Conservation (phyloP, 495 filamentous ascomycete species). For the Aeminium ludgeri region DNA sequence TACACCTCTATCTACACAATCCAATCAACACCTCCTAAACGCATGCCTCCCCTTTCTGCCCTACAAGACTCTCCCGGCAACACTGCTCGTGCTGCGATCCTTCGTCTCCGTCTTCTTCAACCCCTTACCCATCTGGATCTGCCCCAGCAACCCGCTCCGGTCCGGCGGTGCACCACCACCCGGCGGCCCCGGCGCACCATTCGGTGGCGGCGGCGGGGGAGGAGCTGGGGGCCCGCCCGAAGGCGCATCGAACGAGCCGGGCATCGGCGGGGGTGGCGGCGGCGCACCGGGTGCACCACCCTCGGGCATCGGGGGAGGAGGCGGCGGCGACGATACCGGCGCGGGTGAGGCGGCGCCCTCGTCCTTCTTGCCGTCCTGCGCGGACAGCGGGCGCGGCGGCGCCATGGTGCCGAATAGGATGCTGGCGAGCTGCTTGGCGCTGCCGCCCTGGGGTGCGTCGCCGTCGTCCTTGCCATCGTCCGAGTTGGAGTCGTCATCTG, state of each 20-base stretch:
- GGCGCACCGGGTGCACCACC: slow-evolving; percentile 34
- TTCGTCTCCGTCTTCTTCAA: slow-evolving; percentile 73
- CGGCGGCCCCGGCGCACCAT: slow-evolving; percentile 23
- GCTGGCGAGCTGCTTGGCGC: slow-evolving; percentile 78
- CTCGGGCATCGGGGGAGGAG: slow-evolving; percentile 36
- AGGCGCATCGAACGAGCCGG: slow-evolving; percentile 10
- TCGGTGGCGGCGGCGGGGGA: slow-evolving; percentile 28
- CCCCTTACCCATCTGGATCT: slow-evolving; percentile 62
- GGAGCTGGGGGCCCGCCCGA: slow-evolving; percentile 30
- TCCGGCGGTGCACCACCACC: slow-evolving; percentile 22
- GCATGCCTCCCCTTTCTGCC: too few relatives aligned
- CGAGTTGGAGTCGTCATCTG: slow-evolving; percentile 37
- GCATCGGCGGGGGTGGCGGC: slow-evolving; percentile 34
- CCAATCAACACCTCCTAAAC: too few relatives aligned
- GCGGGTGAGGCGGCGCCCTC: slow-evolving; percentile 9
- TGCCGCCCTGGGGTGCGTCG: slow-evolving; percentile 56
- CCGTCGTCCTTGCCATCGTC: slow-evolving; percentile 41
- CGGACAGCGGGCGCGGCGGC: slow-evolving; percentile 74
- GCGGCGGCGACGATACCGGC: slow-evolving; percentile 28
- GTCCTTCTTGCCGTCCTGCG: slow-evolving; percentile 35
- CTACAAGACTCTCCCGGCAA: slow-evolving; percentile 54
- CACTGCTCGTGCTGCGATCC: slow-evolving; percentile 54
- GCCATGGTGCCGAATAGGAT: slow-evolving; percentile 94
- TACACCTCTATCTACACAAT: too few relatives aligned
- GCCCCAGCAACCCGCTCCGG: slow-evolving; percentile 50